These are phyloP conservation scores for Tagetes patula DNA, from an alignment of 129 eudicot genomes.

Conservation along the genomic window DNA sequence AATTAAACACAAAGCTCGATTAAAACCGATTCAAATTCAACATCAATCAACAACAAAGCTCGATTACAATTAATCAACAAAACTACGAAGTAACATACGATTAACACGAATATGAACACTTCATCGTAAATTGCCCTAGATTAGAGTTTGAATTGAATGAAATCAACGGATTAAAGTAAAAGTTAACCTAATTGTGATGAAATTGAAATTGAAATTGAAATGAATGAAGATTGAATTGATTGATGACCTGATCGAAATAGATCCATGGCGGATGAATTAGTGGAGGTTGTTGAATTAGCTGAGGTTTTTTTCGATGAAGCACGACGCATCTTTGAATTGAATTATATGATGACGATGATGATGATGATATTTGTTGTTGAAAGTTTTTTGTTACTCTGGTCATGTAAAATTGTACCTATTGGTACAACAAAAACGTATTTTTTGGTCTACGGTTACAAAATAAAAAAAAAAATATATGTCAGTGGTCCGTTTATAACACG, in stretches of 20 bases:
- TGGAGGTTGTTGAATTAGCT: constrained; percentile 42
- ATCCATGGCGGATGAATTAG: constrained; percentile 57
- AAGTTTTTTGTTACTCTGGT: no score
- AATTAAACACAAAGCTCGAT: no score
- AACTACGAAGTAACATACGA: background rate
- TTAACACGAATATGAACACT: background rate
- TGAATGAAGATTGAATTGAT: background rate
- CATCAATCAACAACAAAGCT: background rate
- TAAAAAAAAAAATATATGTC: no score
- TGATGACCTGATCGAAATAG: constrained; percentile 57
- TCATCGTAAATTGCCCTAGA: background rate
- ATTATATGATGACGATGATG: no score
- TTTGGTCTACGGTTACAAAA: no score
- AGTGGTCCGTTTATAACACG: no score
- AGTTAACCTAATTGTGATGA: background rate
- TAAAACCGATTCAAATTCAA: background rate
- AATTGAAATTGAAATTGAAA: constrained; percentile 6
- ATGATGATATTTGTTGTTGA: no score
- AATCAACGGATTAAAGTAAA: constrained; percentile 11
- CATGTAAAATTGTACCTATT: no score
- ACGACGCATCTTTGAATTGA: constrained; percentile 37
- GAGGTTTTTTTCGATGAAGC: constrained; percentile 58
- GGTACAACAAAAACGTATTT: no score
- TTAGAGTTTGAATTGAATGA: constrained; percentile 15
- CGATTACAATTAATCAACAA: background rate